Evolutionary conservation across 352 stramenopile species (phyloP).

Genomic region (Phytophthora citricola): DNA sequence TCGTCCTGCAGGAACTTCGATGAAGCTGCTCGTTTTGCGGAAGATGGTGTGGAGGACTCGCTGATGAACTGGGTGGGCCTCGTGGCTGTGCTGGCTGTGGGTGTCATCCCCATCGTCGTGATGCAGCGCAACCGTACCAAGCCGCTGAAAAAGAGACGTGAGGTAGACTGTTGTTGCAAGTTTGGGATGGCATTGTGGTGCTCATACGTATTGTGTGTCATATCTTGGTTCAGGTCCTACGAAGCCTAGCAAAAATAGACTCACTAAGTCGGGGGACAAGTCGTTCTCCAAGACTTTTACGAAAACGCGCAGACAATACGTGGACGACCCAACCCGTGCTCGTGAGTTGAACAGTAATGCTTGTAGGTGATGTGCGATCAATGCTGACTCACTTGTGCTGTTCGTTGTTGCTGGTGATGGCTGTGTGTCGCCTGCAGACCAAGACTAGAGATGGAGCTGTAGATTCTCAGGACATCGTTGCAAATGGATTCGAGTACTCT

Average conservation of each 20-base stretch:
- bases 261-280: constrained; percentile 57
- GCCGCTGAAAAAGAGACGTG: constrained; percentile 74
- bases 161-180: constrained; percentile 49
- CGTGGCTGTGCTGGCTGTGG: constrained; percentile 55
- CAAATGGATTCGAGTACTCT: constrained; percentile 1
- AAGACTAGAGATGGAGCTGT: constrained; percentile 42
- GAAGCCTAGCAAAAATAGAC: constrained; percentile 80
- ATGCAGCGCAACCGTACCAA: constrained; percentile 82
- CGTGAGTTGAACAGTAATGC: constrained; percentile 21
- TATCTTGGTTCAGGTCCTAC: constrained; percentile 44
- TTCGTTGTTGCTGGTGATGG: constrained; percentile 2
- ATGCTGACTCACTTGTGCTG: constrained; percentile 6
- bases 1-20: constrained; percentile 69
- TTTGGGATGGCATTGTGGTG: constrained; percentile 1
- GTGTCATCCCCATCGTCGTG: constrained; percentile 67
- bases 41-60: constrained; percentile 75
- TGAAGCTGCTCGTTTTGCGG: constrained; percentile 70
- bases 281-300: constrained; percentile 54
- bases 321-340: constrained; percentile 48
- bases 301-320: constrained; percentile 58
- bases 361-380: not conserved
- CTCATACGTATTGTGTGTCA: too few relatives aligned
- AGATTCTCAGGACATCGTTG: constrained; percentile 6
- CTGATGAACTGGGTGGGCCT: constrained; percentile 77
- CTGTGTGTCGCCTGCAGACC: constrained; percentile 17